Evolutionary conservation across 106 monocot genomes (phyloP).

Genomic region (Narthecium ossifragum): DNA sequence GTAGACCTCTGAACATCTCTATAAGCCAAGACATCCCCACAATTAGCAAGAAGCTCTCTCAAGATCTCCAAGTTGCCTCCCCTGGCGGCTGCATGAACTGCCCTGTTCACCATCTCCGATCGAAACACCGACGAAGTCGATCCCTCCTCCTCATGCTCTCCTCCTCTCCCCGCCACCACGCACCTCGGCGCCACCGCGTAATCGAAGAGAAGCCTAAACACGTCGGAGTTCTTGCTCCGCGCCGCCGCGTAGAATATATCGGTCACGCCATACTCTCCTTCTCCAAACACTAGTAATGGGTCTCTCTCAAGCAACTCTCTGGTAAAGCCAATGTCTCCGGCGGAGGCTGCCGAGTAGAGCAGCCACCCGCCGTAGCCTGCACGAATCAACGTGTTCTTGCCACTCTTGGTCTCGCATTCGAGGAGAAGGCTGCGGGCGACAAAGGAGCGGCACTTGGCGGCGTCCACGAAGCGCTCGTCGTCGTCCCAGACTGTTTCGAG

Average conservation of each 20-base stretch:
- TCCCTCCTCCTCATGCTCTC: not conserved
- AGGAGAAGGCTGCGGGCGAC: conserved; percentile 56
- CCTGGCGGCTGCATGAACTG: conserved; percentile 71
- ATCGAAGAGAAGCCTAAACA: conserved; percentile 58
- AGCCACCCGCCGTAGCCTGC: conserved; percentile 94
- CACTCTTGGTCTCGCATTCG: conserved; percentile 50
- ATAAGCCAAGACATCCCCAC: conserved; percentile 41
- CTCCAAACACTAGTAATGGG: conserved; percentile 79
- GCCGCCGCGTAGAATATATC: conserved; percentile 91
- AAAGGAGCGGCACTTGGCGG: conserved; percentile 42
- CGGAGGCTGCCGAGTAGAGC: conserved; percentile 74
- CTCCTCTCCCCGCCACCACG: not conserved
- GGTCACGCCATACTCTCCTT: conserved; percentile 90
- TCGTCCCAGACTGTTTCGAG: conserved; percentile 89
- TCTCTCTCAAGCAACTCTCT: conserved; percentile 45
- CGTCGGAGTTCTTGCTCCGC: conserved; percentile 48
- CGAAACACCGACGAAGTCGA: conserved; percentile 22
- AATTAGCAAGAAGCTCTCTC: conserved; percentile 46
- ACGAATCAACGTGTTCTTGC: conserved; percentile 37
- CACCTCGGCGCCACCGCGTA: conserved; percentile 24
- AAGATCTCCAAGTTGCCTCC: conserved; percentile 78
- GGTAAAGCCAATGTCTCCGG: conserved; percentile 57
- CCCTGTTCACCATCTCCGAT: conserved; percentile 68
- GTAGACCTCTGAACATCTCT: conserved; percentile 75
- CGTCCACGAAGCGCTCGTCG: conserved; percentile 34